Conservation (phyloP, 2,329 filamentous ascomycete species). For the Helicocarpus griseus region DNA sequence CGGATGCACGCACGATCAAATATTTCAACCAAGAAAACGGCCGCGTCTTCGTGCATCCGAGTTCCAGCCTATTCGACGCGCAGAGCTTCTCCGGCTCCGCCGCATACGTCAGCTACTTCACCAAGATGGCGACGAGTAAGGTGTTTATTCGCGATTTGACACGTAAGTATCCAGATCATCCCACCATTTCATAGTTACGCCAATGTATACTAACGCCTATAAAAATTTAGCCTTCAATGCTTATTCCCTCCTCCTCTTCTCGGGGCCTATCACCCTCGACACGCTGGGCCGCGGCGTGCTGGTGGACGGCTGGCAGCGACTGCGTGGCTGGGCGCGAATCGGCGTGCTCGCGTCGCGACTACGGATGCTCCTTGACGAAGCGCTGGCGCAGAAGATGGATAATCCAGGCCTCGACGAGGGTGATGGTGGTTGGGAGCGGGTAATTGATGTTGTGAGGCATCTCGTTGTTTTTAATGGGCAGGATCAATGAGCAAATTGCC, state of each 20-base stretch:
- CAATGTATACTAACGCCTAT: slow-evolving; percentile 5
- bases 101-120: slow-evolving; percentile 80
- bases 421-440: slow-evolving; percentile 27
- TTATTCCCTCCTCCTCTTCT: slow-evolving; percentile 80
- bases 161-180: slow-evolving; percentile 45
- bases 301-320: slow-evolving; percentile 79
- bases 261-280: slow-evolving; percentile 74
- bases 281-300: slow-evolving; percentile 77
- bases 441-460: slow-evolving; percentile 67
- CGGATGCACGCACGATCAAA: slow-evolving; percentile 82
- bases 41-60: slow-evolving; percentile 86
- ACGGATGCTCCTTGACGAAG: slow-evolving; percentile 74
- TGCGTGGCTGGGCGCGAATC: slow-evolving; percentile 89
- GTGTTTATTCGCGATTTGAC: slow-evolving; percentile 86
- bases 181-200: not conserved
- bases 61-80: slow-evolving; percentile 73
- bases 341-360: slow-evolving; percentile 79
- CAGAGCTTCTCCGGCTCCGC: slow-evolving; percentile 67
- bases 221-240: slow-evolving; percentile 59
- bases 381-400: slow-evolving; percentile 72
- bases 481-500: slow-evolving; percentile 44
- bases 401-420: slow-evolving; percentile 51
- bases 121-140: slow-evolving; percentile 83
- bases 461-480: slow-evolving; percentile 85
- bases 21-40: slow-evolving; percentile 82